These are phyloP conservation scores for Fusarium sacchari DNA, from an alignment of 2,329 filamentous ascomycete genomes.

Conservation along the genomic window DNA sequence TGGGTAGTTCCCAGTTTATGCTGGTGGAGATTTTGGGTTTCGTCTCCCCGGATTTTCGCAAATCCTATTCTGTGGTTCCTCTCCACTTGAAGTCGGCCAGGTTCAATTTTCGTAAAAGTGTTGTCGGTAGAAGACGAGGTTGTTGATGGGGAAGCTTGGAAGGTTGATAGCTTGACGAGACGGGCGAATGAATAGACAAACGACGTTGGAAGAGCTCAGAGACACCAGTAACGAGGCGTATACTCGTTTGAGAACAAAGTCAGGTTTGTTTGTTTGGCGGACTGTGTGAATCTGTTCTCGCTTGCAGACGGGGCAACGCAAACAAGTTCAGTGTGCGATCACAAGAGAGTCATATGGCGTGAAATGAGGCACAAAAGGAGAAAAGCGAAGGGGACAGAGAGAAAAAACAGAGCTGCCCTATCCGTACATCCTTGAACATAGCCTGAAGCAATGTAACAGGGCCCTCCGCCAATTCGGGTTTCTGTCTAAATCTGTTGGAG, in stretches of 20 bases:
- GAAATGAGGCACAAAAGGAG: background rate
- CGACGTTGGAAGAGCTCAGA: background rate
- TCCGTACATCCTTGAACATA: background rate
- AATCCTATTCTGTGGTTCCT: conserved; percentile 12
- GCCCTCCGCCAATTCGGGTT: background rate
- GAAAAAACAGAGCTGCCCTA: background rate
- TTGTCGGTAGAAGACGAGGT: background rate
- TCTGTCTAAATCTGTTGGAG: background rate
- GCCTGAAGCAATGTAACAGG: conserved; percentile 12
- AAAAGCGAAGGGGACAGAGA: background rate
- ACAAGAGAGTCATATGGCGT: background rate
- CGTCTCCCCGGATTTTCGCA: conserved; percentile 13
- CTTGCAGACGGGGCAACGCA: background rate
- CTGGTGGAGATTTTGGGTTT: conserved; percentile 1
- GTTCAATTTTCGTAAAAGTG: background rate
- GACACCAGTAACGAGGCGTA: no score
- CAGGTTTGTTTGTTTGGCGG: background rate
- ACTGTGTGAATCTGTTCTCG: background rate
- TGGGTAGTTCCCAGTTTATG: conserved; percentile 1
- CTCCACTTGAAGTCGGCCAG: background rate
- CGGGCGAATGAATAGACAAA: background rate
- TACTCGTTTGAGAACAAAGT: background rate
- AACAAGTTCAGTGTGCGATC: background rate
- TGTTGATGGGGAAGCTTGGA: background rate
- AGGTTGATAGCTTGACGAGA: background rate